phyloP scores from a whole-genome alignment of 768 basidiomycete species.

The Heimioporus sp. region DNA sequence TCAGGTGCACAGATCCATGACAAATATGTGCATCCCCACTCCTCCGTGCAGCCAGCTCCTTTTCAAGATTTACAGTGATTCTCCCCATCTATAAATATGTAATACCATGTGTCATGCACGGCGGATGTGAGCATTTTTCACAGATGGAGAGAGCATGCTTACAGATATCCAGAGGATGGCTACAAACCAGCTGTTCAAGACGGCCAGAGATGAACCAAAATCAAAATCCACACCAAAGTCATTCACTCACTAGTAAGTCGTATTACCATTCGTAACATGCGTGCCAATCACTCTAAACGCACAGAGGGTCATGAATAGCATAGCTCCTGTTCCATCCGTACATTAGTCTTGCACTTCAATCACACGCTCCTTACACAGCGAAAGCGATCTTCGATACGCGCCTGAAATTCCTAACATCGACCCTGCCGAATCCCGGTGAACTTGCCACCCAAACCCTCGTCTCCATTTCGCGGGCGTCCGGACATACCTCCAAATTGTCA shows the following conservation, averaged over 20 bases:
- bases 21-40: not conserved
- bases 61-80: slow-evolving; percentile 13
- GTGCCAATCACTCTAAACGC: slow-evolving; percentile 3
- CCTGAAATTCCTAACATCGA: slow-evolving; percentile 4
- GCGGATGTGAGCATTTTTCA: no score
- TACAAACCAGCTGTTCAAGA: slow-evolving; percentile 15
- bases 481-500: slow-evolving; percentile 15
- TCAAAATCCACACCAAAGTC: not conserved
- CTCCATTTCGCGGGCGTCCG: slow-evolving; percentile 9
- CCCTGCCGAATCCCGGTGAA: slow-evolving; percentile 13
- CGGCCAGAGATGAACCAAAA: not conserved
- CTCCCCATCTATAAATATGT: slow-evolving; percentile 10
- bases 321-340: slow-evolving; percentile 3
- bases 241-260: slow-evolving; percentile 18
- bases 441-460: not conserved
- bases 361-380: no score
- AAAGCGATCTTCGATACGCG: not conserved
- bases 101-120: no score
- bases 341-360: not conserved
- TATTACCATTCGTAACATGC: slow-evolving; percentile 8
- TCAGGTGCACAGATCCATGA: slow-evolving; percentile 9
- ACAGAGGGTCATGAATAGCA: slow-evolving; percentile 17
- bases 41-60: not conserved
- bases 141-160: not conserved
- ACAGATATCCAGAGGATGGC: slow-evolving; percentile 18